Conservation (phyloP, 2,329 filamentous ascomycete genomes). For the Meredithiella fracta region DNA sequence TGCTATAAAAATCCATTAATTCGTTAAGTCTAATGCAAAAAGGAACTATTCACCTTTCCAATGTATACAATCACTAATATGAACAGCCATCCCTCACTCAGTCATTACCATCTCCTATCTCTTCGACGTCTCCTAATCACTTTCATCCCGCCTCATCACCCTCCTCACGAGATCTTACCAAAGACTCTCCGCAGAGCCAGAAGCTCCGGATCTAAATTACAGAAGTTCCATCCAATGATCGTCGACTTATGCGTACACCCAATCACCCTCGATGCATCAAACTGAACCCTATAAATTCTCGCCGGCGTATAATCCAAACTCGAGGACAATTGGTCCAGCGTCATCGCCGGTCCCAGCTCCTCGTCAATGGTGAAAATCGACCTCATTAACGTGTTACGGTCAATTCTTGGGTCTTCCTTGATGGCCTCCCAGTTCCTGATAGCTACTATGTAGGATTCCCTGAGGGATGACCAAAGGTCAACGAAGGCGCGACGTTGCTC, state of each 20-base stretch:
- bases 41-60: background rate
- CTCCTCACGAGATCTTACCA: slow-evolving; percentile 37
- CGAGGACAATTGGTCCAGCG: slow-evolving; percentile 6
- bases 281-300: slow-evolving; percentile 90
- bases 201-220: slow-evolving; percentile 65
- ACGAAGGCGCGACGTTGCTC: background rate
- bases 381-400: no score
- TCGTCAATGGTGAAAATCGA: slow-evolving; percentile 6
- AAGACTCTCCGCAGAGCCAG: slow-evolving; percentile 68
- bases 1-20: background rate
- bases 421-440: background rate
- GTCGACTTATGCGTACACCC: slow-evolving; percentile 83
- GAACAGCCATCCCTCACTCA: no score
- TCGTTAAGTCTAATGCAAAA: background rate
- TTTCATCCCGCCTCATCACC: no score
- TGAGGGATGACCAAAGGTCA: background rate
- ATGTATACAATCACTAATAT: no score
- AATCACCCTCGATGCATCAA: slow-evolving; percentile 81
- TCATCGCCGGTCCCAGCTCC: slow-evolving; percentile 4
- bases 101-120: no score
- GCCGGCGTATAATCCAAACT: slow-evolving; percentile 31
- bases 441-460: background rate
- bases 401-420: background rate
- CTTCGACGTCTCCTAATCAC: no score
- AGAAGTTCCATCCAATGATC: slow-evolving; percentile 98